phyloP scores from a whole-genome alignment of 2,329 filamentous ascomycete species.

The Colletotrichum spinosum region DNA sequence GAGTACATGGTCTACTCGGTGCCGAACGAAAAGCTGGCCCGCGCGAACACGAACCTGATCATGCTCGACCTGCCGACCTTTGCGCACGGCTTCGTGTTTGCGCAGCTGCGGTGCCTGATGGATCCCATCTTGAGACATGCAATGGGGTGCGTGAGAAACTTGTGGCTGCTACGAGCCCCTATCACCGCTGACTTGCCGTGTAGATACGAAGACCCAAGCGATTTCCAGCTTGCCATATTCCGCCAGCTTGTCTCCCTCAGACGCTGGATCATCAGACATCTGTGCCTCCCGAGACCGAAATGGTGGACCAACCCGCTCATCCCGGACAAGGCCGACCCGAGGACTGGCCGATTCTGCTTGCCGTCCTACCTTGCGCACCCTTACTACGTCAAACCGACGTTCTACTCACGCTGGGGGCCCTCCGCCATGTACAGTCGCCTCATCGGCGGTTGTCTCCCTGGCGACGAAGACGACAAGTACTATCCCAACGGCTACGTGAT shows the following conservation, averaged over 20 bases:
- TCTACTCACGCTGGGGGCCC: conserved; percentile 61
- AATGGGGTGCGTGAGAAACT: conserved; percentile 14
- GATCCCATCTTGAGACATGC: conserved; percentile 16
- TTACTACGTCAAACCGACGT: conserved; percentile 64
- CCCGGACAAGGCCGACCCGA: conserved; percentile 45
- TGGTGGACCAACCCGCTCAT: conserved; percentile 44
- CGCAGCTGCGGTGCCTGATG: conserved; percentile 20
- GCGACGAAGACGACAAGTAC: conserved; percentile 58
- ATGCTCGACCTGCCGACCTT: conserved; percentile 18
- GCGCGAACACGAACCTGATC: conserved; percentile 11
- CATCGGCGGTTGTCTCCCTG: conserved; percentile 59
- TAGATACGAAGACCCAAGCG: conserved; percentile 23
- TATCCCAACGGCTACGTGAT: conserved; percentile 59
- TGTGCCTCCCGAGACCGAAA: conserved; percentile 60
- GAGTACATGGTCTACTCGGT: conserved; percentile 55
- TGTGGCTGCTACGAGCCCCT: too few species aligned
- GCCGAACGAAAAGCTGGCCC: conserved; percentile 24
- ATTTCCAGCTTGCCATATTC: conserved; percentile 8
- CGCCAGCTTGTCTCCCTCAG: conserved; percentile 52
- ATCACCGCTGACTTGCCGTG: neutral
- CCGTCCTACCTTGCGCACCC: conserved; percentile 59
- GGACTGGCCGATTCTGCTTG: conserved; percentile 54
- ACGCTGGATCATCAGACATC: conserved; percentile 58
- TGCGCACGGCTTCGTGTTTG: conserved; percentile 17
- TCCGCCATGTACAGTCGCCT: conserved; percentile 56